A percentile compares a stretch with the other conserved stretches of the same genome.
These are phyloP conservation scores for Populus hybrid DNA, from an alignment of 441 rosid species.

Conservation along the genomic window DNA sequence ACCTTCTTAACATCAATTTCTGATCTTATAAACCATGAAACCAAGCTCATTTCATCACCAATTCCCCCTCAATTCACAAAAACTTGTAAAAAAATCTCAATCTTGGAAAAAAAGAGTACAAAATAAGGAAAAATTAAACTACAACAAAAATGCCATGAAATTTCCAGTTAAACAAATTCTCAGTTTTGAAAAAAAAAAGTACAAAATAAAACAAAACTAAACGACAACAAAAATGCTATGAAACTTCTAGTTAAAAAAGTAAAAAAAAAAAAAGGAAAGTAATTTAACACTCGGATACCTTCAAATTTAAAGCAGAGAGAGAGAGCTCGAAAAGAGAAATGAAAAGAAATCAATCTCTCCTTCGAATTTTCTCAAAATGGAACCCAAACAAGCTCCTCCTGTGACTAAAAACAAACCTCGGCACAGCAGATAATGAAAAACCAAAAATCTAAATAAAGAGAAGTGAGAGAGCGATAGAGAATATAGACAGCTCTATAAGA, in stretches of 20 bases:
- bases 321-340: slow-evolving; percentile 9
- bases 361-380: neutral
- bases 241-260: too few relatives aligned
- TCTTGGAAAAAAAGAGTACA: neutral
- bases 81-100: too few relatives aligned
- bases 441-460: neutral
- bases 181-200: too few relatives aligned
- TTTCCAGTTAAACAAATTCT: too few relatives aligned
- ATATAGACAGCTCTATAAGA: slow-evolving; percentile 7
- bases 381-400: neutral
- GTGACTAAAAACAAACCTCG: neutral
- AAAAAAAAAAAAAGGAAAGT: neutral
- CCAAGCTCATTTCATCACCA: neutral
- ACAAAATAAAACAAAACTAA: too few relatives aligned
- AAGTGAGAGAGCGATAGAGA: neutral
- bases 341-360: slow-evolving; percentile 6
- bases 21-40: neutral
- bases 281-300: neutral
- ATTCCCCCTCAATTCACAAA: neutral
- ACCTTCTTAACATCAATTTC: neutral
- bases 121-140: neutral
- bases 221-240: too few relatives aligned
- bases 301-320: neutral
- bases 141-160: too few relatives aligned
- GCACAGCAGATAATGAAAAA: neutral